These are phyloP conservation scores for Magnaporthiopsis rhizophila DNA, from an alignment of 2,329 filamentous ascomycete species.

Conservation along the genomic window DNA sequence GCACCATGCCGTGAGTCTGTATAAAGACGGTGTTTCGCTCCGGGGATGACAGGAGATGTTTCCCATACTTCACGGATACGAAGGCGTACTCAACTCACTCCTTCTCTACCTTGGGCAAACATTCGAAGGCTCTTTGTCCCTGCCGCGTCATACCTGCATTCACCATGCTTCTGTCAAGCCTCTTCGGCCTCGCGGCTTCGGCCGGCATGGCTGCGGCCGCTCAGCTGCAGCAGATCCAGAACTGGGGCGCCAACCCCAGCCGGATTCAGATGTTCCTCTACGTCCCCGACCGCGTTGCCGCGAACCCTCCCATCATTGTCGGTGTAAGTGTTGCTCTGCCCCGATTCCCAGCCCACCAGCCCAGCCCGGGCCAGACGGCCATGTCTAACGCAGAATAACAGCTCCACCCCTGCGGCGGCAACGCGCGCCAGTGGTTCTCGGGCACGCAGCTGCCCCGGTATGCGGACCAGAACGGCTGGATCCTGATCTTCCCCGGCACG, in stretches of 20 bases:
- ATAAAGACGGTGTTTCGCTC: background rate
- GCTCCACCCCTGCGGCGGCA: constrained; percentile 10
- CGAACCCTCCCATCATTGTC: constrained; percentile 39
- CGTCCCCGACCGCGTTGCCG: constrained; percentile 25
- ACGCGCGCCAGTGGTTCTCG: constrained; percentile 38
- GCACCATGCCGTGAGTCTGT: background rate
- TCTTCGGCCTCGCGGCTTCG: constrained; percentile 3
- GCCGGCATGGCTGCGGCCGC: constrained; percentile 22
- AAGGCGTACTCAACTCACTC: background rate
- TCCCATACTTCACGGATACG: background rate
- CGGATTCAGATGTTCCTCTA: constrained; percentile 37
- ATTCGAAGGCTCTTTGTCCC: background rate
- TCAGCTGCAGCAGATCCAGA: constrained; percentile 27
- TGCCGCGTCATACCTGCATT: no score
- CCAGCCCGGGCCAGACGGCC: no score
- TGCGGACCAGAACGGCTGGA: constrained; percentile 31
- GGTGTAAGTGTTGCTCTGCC: constrained; percentile 24
- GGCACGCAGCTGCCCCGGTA: constrained; percentile 41
- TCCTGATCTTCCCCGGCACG: constrained; percentile 47
- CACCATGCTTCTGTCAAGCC: constrained; percentile 4
- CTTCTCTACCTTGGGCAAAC: background rate
- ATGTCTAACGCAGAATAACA: background rate
- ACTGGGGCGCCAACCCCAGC: constrained; percentile 31
- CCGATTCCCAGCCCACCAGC: background rate
- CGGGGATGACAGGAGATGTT: background rate